Conservation (phyloP, 768 basidiomycete genomes). For the Agaricus sinodeliciosus region DNA sequence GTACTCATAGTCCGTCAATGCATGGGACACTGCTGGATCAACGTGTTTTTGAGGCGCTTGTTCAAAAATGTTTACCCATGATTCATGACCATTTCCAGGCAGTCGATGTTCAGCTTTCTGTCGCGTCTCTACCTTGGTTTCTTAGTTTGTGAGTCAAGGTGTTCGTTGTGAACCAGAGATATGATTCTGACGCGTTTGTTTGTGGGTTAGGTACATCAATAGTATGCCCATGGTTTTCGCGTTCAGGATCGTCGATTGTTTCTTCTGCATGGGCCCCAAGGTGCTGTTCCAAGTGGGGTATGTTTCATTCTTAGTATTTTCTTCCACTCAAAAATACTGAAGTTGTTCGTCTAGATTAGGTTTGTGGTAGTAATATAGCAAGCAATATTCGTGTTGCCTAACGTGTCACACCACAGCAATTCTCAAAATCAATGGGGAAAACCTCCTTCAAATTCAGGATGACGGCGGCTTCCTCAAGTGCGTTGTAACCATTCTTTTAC, state of each 20-base stretch:
- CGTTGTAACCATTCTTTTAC: conserved; percentile 14
- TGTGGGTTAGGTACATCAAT: conserved; percentile 63
- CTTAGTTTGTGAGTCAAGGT: conserved; percentile 72
- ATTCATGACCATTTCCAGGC: conserved; percentile 88
- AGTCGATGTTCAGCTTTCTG: conserved; percentile 94
- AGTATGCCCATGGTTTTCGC: conserved; percentile 98
- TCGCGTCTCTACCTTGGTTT: conserved; percentile 98
- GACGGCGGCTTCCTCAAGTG: conserved; percentile 96
- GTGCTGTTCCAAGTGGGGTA: conserved; percentile 98
- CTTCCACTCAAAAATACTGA: background rate
- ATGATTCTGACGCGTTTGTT: background rate
- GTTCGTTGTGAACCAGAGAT: background rate
- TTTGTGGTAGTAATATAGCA: background rate
- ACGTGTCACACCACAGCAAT: conserved; percentile 53
- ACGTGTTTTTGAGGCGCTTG: conserved; percentile 92
- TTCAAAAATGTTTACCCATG: conserved; percentile 82
- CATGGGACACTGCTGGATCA: conserved; percentile 98
- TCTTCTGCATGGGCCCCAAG: conserved; percentile 98
- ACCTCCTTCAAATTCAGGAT: conserved; percentile 87
- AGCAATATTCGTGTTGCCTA: conserved; percentile 10
- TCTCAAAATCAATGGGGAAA: conserved; percentile 94
- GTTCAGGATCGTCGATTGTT: conserved; percentile 95
- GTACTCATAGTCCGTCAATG: conserved; percentile 77
- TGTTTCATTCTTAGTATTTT: conserved; percentile 20
- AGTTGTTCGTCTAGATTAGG: background rate